These are phyloP conservation scores for Plectranthus barbatus DNA, from an alignment of 257 asterid genomes.

Conservation along the genomic window DNA sequence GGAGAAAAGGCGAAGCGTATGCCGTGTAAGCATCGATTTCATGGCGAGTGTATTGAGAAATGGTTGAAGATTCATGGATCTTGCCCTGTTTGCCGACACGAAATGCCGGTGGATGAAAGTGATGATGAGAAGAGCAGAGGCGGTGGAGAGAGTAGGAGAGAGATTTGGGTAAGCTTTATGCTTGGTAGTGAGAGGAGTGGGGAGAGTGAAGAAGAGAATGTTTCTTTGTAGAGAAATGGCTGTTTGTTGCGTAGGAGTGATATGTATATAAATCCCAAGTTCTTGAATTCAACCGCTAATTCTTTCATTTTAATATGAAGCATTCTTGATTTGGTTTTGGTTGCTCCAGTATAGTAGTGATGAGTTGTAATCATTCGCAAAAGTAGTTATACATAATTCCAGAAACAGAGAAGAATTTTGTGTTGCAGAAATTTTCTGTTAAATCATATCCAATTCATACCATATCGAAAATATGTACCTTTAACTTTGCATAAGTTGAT, in stretches of 20 bases:
- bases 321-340: too few relatives aligned
- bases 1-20: constrained; percentile 46
- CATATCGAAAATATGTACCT: not conserved
- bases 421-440: not conserved
- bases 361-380: too few relatives aligned
- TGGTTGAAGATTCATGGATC: constrained; percentile 71
- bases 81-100: constrained; percentile 71
- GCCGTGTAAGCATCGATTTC: constrained; percentile 75
- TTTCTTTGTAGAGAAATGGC: not conserved
- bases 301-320: too few relatives aligned
- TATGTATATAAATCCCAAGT: constrained; percentile 1
- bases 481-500: constrained; percentile 17
- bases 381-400: not conserved
- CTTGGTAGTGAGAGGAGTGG: constrained; percentile 20
- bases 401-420: not conserved
- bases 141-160: constrained; percentile 37
- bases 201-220: constrained; percentile 3
- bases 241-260: not conserved
- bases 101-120: constrained; percentile 55
- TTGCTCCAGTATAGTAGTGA: too few relatives aligned
- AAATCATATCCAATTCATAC: too few relatives aligned
- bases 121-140: constrained; percentile 11
- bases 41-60: constrained; percentile 46
- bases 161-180: constrained; percentile 37
- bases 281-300: too few relatives aligned